Evolutionary conservation across 108 stramenopile genomes (phyloP).

Genomic region (Schizochytrium sp.): DNA sequence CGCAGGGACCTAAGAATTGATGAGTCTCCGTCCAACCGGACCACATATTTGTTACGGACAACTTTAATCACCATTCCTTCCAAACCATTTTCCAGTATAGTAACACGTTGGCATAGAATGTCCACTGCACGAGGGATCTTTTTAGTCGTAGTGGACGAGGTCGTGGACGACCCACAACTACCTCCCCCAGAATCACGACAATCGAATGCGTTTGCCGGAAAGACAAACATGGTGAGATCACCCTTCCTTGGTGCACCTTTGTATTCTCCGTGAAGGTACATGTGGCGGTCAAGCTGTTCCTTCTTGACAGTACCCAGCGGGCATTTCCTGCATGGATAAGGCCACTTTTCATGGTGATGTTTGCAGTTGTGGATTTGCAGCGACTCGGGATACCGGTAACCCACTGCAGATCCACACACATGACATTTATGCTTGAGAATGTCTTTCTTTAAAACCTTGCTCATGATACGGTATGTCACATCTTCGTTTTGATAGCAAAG

Average conservation of each 20-base stretch:
- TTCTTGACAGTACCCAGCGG: background rate
- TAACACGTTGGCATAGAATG: background rate
- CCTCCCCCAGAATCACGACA: no score
- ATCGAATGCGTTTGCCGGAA: no score
- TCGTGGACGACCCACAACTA: no score
- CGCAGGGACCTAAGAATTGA: background rate
- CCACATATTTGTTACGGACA: background rate
- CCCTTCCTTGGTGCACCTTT: background rate
- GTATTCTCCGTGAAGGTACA: background rate
- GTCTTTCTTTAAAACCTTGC: background rate
- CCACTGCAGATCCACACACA: background rate
- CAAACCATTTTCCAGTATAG: background rate
- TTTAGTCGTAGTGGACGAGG: no score
- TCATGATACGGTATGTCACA: background rate
- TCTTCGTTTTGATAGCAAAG: constrained; percentile 4
- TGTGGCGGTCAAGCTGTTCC: background rate
- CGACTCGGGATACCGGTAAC: background rate
- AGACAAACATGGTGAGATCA: no score
- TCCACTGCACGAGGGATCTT: background rate
- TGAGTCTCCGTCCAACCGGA: background rate
- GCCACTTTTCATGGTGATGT: background rate
- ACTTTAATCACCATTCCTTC: background rate
- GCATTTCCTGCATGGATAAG: background rate
- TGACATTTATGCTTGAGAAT: background rate
- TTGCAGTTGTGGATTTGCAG: constrained; percentile 44